Evolutionary conservation across 306 rosid species (phyloP).

Genomic region (Cicer yamashitae): DNA sequence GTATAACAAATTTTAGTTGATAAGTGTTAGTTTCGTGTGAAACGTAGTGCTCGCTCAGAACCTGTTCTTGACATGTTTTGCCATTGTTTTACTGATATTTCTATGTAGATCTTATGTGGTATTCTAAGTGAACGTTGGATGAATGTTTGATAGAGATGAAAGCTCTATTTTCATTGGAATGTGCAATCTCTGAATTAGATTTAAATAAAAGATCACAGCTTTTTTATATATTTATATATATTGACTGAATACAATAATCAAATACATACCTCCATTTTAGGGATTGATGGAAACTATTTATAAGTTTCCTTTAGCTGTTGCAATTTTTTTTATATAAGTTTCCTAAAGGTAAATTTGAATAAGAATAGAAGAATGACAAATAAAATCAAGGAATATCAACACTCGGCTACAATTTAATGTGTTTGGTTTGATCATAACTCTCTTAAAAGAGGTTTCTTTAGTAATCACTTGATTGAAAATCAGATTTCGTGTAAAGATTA

Average conservation of each 20-base stretch:
- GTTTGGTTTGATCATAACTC: not conserved
- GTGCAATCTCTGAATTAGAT: conserved; percentile 1
- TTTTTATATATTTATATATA: not conserved
- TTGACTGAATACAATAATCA: not conserved
- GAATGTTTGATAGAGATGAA: not conserved
- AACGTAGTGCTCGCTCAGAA: not conserved
- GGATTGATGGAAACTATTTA: not conserved
- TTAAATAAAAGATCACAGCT: not conserved
- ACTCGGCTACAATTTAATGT: conserved; percentile 8
- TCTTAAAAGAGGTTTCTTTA: conserved; percentile 8
- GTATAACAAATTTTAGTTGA: conserved; percentile 1
- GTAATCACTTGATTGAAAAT: not conserved
- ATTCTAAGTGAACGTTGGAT: conserved; percentile 14
- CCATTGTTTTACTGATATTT: conserved; percentile 4
- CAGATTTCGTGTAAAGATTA: not conserved
- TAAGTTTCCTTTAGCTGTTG: no score
- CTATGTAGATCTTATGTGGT: not conserved
- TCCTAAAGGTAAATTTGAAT: not conserved
- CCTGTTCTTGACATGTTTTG: not conserved
- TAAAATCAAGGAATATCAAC: not conserved
- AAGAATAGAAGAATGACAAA: not conserved
- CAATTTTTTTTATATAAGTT: not conserved
- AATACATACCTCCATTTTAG: not conserved
- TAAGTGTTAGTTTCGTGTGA: not conserved
- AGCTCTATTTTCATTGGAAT: not conserved